Conservation (phyloP, 2,329 filamentous ascomycete genomes). For the Neurospora sp. region DNA sequence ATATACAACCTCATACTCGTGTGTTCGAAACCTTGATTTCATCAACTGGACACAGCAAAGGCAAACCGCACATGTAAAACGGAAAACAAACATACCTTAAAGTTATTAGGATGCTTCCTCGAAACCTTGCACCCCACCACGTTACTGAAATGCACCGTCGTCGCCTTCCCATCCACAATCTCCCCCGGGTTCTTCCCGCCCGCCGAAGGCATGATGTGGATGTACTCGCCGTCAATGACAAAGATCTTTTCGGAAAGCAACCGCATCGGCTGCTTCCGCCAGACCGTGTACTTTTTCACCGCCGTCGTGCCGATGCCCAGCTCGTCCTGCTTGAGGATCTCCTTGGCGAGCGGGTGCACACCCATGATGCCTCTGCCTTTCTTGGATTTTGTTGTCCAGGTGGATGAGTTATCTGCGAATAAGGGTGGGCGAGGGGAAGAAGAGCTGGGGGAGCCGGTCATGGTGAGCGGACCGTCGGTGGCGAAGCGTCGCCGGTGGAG, state of each 20-base stretch:
- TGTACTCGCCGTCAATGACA: conserved; percentile 75
- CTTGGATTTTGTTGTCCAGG: conserved; percentile 44
- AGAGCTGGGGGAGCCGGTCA: conserved; percentile 58
- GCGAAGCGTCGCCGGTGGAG: conserved; percentile 66
- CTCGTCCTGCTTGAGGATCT: conserved; percentile 50
- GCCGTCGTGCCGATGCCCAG: conserved; percentile 48
- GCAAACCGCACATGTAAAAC: neutral
- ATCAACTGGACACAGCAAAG: neutral
- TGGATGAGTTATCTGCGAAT: conserved; percentile 38
- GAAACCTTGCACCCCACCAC: conserved; percentile 76
- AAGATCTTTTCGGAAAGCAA: conserved; percentile 70
- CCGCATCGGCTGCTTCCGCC: conserved; percentile 74
- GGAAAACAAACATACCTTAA: conserved; percentile 47
- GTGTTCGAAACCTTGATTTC: neutral
- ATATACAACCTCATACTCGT: neutral
- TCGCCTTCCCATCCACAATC: conserved; percentile 58
- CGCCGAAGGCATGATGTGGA: conserved; percentile 70
- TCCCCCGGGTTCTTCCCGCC: conserved; percentile 40
- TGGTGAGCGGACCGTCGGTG: conserved; percentile 60
- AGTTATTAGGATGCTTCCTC: conserved; percentile 69
- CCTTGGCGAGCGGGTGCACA: conserved; percentile 57
- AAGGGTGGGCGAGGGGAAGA: conserved; percentile 58
- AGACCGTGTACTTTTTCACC: conserved; percentile 64
- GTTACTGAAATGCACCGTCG: conserved; percentile 72
- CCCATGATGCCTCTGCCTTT: conserved; percentile 34